Conservation (phyloP, 2,329 filamentous ascomycete genomes). For the Lachnellula occidentalis region DNA sequence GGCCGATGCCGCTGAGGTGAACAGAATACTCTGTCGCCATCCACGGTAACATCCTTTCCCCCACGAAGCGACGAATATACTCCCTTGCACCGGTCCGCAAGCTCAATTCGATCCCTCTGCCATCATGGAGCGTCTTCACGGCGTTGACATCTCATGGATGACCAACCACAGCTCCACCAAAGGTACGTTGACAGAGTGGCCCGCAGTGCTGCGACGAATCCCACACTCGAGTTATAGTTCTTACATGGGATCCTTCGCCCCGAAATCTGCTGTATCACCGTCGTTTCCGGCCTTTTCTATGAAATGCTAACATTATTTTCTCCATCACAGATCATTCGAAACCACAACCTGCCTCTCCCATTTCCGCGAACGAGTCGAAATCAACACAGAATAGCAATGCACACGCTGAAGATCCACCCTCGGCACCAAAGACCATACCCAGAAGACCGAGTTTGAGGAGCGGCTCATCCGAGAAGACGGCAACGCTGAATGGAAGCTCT, state of each 20-base stretch:
- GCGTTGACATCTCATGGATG: slow-evolving; percentile 33
- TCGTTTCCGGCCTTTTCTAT: neutral
- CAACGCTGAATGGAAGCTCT: slow-evolving; percentile 22
- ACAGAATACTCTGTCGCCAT: slow-evolving; percentile 6
- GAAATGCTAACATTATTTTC: slow-evolving; percentile 1
- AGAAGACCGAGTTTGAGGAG: slow-evolving; percentile 23
- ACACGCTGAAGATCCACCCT: slow-evolving; percentile 4
- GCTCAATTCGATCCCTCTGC: neutral
- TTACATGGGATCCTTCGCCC: neutral
- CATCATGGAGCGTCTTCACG: slow-evolving; percentile 31
- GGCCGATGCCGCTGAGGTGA: slow-evolving; percentile 12
- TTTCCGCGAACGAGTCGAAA: slow-evolving; percentile 13
- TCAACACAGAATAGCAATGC: slow-evolving; percentile 17
- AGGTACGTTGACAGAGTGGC: slow-evolving; percentile 21
- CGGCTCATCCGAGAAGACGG: slow-evolving; percentile 23
- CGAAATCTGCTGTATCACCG: neutral
- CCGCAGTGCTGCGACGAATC: neutral
- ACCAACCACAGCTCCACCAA: slow-evolving; percentile 22
- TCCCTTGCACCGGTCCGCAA: neutral
- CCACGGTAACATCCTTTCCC: neutral
- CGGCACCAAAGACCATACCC: slow-evolving; percentile 22
- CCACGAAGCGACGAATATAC: neutral
- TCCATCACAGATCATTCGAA: slow-evolving; percentile 5
- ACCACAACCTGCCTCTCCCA: slow-evolving; percentile 6
- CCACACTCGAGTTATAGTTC: neutral